A percentile compares a stretch with the other conserved stretches of the same genome.
phyloP scores from a whole-genome alignment of 2,329 filamentous ascomycete genomes.

The Aspergillus proliferans region DNA sequence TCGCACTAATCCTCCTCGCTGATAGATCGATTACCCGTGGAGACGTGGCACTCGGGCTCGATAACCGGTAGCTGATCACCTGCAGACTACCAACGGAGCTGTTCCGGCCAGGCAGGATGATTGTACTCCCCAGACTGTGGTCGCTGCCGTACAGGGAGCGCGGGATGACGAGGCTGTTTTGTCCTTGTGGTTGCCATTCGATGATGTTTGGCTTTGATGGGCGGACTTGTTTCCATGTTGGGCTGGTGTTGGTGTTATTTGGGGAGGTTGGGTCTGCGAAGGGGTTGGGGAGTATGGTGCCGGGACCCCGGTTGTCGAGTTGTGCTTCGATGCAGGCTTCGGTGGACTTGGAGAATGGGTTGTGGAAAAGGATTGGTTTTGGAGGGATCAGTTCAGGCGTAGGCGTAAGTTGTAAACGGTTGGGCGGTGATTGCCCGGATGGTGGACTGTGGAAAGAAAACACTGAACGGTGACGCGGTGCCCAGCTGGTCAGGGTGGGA shows the following conservation, averaged over 20 bases:
- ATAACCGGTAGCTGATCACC: conserved; percentile 10
- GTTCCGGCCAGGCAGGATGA: conserved; percentile 22
- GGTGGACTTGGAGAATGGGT: conserved; percentile 13
- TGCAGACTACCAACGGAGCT: conserved; percentile 14
- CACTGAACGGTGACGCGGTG: conserved; percentile 7
- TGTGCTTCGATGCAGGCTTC: conserved; percentile 1
- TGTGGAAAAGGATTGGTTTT: neutral
- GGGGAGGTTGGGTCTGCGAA: conserved; percentile 2
- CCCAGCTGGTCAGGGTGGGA: conserved; percentile 13
- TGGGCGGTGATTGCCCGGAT: conserved; percentile 7
- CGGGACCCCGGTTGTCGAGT: neutral
- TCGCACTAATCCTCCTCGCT: conserved; percentile 17
- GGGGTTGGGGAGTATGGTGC: conserved; percentile 1
- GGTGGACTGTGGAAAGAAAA: conserved; percentile 8
- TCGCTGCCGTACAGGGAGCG: conserved; percentile 12
- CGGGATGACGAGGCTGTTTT: neutral
- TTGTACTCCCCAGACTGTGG: conserved; percentile 22
- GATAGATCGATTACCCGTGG: conserved; percentile 4
- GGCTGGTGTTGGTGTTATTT: neutral
- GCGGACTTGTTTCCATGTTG: neutral
- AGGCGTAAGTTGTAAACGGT: neutral
- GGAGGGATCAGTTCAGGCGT: neutral
- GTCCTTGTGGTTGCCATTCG: neutral
- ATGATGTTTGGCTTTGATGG: neutral
- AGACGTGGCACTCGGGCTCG: neutral